phyloP scores from a whole-genome alignment of 1,284 basidiomycete species.

The Pterulicium gracile region DNA sequence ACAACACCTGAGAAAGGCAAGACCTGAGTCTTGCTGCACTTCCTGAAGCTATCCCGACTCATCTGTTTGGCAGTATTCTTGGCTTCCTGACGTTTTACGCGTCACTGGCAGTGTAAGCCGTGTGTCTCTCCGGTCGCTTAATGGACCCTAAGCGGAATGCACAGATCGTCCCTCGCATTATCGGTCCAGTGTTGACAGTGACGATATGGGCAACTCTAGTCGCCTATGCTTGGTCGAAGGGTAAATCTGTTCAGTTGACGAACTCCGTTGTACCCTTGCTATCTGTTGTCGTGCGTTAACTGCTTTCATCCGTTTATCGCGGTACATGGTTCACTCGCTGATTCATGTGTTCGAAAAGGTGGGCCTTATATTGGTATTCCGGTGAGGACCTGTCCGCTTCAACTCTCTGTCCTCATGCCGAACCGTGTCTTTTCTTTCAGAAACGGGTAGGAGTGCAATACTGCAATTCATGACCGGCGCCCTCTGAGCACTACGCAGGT shows the following conservation, averaged over 20 bases:
- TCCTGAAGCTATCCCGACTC: constrained; percentile 2
- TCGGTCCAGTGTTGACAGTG: constrained; percentile 76
- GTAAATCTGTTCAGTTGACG: constrained; percentile 44
- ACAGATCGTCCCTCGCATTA: constrained; percentile 54
- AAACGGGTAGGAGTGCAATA: constrained; percentile 23
- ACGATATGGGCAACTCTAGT: constrained; percentile 63
- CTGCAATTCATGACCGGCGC: not conserved
- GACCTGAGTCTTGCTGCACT: not conserved
- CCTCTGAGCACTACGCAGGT: constrained; percentile 29
- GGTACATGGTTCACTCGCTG: constrained; percentile 7
- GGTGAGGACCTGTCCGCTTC: constrained; percentile 31
- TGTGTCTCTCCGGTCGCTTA: constrained; percentile 8
- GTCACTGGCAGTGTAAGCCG: constrained; percentile 68
- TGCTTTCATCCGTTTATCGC: constrained; percentile 9
- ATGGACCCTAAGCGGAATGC: constrained; percentile 3
- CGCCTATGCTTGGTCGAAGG: constrained; percentile 44
- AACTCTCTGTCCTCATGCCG: constrained; percentile 5
- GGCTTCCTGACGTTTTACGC: constrained; percentile 80
- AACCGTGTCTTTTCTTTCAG: constrained; percentile 14
- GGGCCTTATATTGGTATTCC: constrained; percentile 69
- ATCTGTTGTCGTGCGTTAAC: constrained; percentile 72
- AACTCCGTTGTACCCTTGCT: constrained; percentile 77
- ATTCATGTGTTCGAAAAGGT: constrained; percentile 45
- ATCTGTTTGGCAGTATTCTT: constrained; percentile 56
- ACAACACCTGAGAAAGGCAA: constrained; percentile 33